phyloP scores from a whole-genome alignment of 2,329 filamentous ascomycete genomes.

The Arthrobotrys entomopaga region DNA sequence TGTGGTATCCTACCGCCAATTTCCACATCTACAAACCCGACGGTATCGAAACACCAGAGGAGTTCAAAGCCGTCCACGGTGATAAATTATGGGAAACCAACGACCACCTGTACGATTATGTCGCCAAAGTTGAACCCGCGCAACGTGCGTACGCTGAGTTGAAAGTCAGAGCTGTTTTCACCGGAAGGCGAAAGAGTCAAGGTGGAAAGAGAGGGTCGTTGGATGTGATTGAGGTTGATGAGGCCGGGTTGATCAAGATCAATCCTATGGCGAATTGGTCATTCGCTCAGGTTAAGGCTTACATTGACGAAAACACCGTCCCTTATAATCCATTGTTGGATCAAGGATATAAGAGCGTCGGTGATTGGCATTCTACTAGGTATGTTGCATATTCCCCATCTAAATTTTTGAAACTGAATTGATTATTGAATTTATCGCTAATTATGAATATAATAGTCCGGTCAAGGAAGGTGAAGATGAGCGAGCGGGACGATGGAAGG shows the following conservation, averaged over 20 bases:
- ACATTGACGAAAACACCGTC: constrained; percentile 85
- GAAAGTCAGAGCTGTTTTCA: constrained; percentile 88
- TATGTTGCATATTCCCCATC: constrained; percentile 40
- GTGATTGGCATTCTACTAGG: constrained; percentile 95
- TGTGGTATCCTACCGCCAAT: constrained; percentile 79
- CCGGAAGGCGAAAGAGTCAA: constrained; percentile 89
- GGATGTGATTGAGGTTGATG: constrained; percentile 91
- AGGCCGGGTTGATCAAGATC: constrained; percentile 92
- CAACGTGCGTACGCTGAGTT: constrained; percentile 89
- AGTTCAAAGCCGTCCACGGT: constrained; percentile 86
- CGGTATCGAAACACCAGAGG: constrained; percentile 74
- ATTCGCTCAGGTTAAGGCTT: constrained; percentile 87
- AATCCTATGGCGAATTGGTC: constrained; percentile 96
- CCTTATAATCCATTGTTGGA: constrained; percentile 94
- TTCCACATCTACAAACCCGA: constrained; percentile 91
- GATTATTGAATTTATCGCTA: constrained; percentile 36
- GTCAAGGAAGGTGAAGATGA: constrained; percentile 93
- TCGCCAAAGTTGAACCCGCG: constrained; percentile 96
- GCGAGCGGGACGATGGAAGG: constrained; percentile 96
- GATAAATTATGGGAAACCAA: constrained; percentile 84
- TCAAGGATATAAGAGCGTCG: constrained; percentile 95
- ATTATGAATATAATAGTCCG: constrained; percentile 66
- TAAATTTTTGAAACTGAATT: neutral
- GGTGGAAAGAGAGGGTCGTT: constrained; percentile 91
- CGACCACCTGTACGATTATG: constrained; percentile 91